A percentile compares a stretch with the other conserved stretches of the same genome.
These are phyloP conservation scores for Pezicula neosporulosa DNA, from an alignment of 2,329 filamentous ascomycete genomes.

Conservation along the genomic window DNA sequence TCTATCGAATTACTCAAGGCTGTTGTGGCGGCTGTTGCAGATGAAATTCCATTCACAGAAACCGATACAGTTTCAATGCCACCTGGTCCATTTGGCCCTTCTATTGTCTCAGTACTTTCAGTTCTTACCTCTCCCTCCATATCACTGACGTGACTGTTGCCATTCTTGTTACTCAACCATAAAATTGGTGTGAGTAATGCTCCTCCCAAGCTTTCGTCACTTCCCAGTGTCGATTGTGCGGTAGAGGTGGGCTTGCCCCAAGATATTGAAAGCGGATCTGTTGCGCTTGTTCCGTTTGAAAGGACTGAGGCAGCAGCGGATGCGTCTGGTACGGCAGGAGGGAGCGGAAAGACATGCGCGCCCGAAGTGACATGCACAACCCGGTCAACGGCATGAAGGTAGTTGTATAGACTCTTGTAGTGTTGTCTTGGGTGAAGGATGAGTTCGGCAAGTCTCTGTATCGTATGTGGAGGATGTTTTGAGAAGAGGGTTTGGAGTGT, in stretches of 20 bases:
- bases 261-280: conserved; percentile 35
- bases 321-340: conserved; percentile 58
- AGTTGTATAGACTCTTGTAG: conserved; percentile 79
- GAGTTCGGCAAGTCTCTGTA: conserved; percentile 89
- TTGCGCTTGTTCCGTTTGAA: conserved; percentile 54
- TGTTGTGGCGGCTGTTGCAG: conserved; percentile 37
- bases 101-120: conserved; percentile 75
- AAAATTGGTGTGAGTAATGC: conserved; percentile 91
- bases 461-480: conserved; percentile 79
- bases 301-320: conserved; percentile 49
- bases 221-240: conserved; percentile 55
- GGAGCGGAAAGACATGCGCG: conserved; percentile 78
- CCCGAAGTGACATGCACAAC: conserved; percentile 86
- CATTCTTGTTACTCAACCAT: conserved; percentile 60
- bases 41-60: conserved; percentile 66
- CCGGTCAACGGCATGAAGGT: conserved; percentile 86
- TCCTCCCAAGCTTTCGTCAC: conserved; percentile 85
- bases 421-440: conserved; percentile 72
- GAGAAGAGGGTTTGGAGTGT: conserved; percentile 67
- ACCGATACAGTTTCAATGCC: conserved; percentile 80
- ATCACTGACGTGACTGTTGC: conserved; percentile 32
- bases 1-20: conserved; percentile 17
- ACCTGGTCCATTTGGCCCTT: conserved; percentile 75
- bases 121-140: conserved; percentile 62
- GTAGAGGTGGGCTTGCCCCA: conserved; percentile 44